These are phyloP conservation scores for Trichoderma sp. DNA, from an alignment of 2,329 filamentous ascomycete species.

Conservation along the genomic window DNA sequence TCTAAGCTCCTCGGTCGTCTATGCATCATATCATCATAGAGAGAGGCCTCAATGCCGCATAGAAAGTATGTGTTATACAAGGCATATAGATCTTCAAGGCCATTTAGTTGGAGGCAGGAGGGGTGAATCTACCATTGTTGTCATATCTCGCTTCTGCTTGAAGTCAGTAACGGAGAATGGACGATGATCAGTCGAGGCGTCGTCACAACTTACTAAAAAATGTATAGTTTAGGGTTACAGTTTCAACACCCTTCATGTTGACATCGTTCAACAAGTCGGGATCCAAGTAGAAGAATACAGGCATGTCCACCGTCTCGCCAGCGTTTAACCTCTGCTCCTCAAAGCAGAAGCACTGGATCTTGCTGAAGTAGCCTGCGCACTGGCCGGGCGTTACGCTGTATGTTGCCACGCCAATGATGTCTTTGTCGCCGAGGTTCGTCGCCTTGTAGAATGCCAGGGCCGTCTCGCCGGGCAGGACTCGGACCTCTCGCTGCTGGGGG, in stretches of 20 bases:
- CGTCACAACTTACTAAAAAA: slow-evolving; percentile 80
- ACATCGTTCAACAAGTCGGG: slow-evolving; percentile 90
- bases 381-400: slow-evolving; percentile 97
- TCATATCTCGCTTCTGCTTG: slow-evolving; percentile 48
- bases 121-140: slow-evolving; percentile 48
- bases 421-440: slow-evolving; percentile 83
- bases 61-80: background rate
- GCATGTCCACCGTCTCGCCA: slow-evolving; percentile 98
- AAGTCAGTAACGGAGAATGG: slow-evolving; percentile 38
- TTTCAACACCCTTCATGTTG: slow-evolving; percentile 91
- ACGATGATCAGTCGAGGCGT: no score
- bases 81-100: background rate
- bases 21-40: slow-evolving; percentile 15
- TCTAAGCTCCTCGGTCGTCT: background rate
- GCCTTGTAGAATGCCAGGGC: slow-evolving; percentile 97
- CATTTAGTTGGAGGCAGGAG: slow-evolving; percentile 37
- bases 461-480: slow-evolving; percentile 93
- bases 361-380: slow-evolving; percentile 96
- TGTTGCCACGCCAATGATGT: slow-evolving; percentile 97
- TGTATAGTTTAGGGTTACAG: slow-evolving; percentile 93
- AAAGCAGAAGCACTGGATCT: slow-evolving; percentile 99
- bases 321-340: slow-evolving; percentile 94
- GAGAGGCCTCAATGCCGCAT: background rate
- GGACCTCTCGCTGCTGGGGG: slow-evolving; percentile 94
- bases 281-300: slow-evolving; percentile 98